phyloP scores from a whole-genome alignment of 78 protist genomes.

The Isochrysis galbana region DNA sequence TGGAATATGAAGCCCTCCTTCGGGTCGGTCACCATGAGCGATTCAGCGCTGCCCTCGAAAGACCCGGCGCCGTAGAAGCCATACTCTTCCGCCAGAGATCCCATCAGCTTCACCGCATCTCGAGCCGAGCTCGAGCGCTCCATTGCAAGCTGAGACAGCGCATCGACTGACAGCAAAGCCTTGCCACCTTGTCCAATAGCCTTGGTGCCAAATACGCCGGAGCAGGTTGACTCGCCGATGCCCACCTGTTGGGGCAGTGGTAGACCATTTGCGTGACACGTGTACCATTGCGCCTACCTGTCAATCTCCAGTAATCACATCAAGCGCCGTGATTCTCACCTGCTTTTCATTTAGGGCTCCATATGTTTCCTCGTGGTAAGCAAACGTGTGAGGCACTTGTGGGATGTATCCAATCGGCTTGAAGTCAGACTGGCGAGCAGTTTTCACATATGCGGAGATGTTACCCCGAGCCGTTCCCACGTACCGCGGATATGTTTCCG shows the following conservation, averaged over 20 bases:
- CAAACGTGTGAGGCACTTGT: slow-evolving; percentile 39
- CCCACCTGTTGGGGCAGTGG: too few relatives aligned
- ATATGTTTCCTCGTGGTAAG: slow-evolving; percentile 11
- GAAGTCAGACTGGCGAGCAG: neutral
- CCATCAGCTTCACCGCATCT: slow-evolving; percentile 47
- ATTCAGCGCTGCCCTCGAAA: slow-evolving; percentile 48
- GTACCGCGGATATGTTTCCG: neutral
- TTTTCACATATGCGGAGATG: neutral
- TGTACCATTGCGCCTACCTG: too few relatives aligned
- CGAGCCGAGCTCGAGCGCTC: slow-evolving; percentile 53
- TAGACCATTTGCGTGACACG: too few relatives aligned
- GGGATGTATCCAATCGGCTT: neutral
- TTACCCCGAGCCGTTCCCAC: neutral
- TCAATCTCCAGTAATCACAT: too few relatives aligned
- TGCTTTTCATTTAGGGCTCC: slow-evolving; percentile 50
- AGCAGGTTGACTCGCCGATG: slow-evolving; percentile 57
- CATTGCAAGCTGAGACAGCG: slow-evolving; percentile 39
- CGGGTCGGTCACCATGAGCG: slow-evolving; percentile 50
- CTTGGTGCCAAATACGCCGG: neutral
- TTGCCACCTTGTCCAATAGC: neutral
- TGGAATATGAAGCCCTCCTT: slow-evolving; percentile 58
- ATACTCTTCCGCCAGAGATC: slow-evolving; percentile 44
- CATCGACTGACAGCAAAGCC: slow-evolving; percentile 44
- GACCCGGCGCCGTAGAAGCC: slow-evolving; percentile 55
- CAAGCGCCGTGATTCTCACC: too few relatives aligned